phyloP scores from a whole-genome alignment of 495 filamentous ascomycete species.

The Trichoderma asperelloides region DNA sequence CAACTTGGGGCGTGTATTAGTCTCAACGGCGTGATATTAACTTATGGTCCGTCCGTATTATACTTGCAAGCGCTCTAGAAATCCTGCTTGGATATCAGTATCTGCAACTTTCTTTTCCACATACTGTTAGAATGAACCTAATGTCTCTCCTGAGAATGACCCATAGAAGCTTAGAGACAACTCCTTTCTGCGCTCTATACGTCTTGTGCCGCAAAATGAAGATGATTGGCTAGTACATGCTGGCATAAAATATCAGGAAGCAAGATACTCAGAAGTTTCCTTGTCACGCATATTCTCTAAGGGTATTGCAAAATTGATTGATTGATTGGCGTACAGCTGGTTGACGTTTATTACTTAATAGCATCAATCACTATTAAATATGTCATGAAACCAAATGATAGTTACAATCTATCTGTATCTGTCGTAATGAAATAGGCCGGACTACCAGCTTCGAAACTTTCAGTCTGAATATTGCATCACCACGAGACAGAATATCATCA shows the following conservation, averaged over 20 bases:
- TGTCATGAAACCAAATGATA: background rate
- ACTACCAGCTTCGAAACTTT: background rate
- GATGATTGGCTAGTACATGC: background rate
- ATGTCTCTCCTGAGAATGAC: background rate
- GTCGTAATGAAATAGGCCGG: background rate
- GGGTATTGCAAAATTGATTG: background rate
- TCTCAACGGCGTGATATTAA: no score
- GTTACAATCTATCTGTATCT: background rate
- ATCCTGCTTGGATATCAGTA: no score
- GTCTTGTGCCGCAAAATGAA: background rate
- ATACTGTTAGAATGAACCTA: background rate
- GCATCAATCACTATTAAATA: no score
- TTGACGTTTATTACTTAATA: background rate
- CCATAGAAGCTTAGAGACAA: background rate
- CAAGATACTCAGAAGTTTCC: background rate
- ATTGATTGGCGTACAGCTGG: background rate
- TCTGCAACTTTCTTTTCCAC: background rate
- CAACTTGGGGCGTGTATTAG: no score
- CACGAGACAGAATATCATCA: background rate
- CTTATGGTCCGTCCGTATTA: no score
- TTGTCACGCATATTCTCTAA: no score
- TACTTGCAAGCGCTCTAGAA: no score
- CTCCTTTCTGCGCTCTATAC: background rate
- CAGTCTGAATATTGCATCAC: background rate
- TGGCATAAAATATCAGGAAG: background rate